These are phyloP conservation scores for Carex myosuroides DNA, from an alignment of 176 grass and related monocot genomes.

Conservation along the genomic window DNA sequence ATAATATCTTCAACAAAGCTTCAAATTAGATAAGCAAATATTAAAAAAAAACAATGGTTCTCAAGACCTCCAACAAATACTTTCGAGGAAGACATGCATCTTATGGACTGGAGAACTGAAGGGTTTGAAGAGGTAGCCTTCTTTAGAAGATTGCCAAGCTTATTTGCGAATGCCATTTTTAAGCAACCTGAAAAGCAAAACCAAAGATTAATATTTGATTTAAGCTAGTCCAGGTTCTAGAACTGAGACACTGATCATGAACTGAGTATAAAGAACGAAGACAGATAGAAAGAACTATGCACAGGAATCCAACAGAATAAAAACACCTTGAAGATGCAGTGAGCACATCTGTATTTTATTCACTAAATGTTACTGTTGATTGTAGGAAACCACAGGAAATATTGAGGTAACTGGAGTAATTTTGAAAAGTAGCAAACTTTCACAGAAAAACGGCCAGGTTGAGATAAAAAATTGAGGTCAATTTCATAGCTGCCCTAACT, in stretches of 20 bases:
- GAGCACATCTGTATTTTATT: background rate
- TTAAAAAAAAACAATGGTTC: constrained; percentile 1
- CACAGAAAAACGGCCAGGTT: background rate
- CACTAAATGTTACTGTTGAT: background rate
- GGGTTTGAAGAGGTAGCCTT: constrained; percentile 41
- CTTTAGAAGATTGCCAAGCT: constrained; percentile 69
- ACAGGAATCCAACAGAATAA: background rate
- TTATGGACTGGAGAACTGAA: constrained; percentile 53
- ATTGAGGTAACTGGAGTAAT: background rate
- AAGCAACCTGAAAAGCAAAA: constrained; percentile 28
- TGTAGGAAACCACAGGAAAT: background rate
- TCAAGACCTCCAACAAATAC: constrained; percentile 66
- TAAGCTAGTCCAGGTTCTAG: background rate
- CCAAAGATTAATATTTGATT: background rate
- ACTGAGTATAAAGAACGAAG: background rate
- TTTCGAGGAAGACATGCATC: constrained; percentile 99
- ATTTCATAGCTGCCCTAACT: background rate
- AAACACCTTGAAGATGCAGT: background rate
- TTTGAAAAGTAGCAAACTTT: background rate
- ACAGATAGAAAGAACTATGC: background rate
- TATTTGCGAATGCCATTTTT: constrained; percentile 55
- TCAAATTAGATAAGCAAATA: background rate
- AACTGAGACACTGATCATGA: background rate
- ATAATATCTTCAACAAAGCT: background rate
- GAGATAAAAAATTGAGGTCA: background rate